phyloP scores from a whole-genome alignment of 805 yeast species.

The Candida xyloterini region DNA sequence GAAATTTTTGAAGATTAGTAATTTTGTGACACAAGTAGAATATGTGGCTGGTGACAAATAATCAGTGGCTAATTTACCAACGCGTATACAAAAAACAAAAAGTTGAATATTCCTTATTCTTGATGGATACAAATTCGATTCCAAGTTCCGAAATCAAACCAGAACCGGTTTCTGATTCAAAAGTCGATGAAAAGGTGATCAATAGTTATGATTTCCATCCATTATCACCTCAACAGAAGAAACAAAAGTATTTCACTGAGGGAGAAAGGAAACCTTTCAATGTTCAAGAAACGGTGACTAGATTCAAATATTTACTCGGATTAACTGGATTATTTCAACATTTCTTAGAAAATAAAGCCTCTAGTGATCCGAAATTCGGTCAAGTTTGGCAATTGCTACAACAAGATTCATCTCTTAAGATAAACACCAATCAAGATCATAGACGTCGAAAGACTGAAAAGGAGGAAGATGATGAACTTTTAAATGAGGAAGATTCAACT shows the following conservation, averaged over 20 bases:
- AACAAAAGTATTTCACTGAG: conserved; percentile 33
- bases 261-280: conserved; percentile 39
- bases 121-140: conserved; percentile 11
- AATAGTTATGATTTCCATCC: conserved; percentile 7
- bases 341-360: conserved; percentile 63
- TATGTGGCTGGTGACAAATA: neutral
- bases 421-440: conserved; percentile 28
- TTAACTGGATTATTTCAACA: conserved; percentile 65
- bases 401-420: conserved; percentile 5
- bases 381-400: conserved; percentile 45
- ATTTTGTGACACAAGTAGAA: conserved; percentile 3
- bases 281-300: conserved; percentile 56
- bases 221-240: conserved; percentile 11
- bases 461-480: conserved; percentile 74
- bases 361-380: conserved; percentile 54
- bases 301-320: conserved; percentile 65
- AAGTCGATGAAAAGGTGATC: too few relatives aligned
- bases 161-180: conserved; percentile 8
- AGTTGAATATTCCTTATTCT: neutral
- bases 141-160: neutral
- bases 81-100: conserved; percentile 8
- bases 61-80: neutral
- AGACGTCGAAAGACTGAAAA: conserved; percentile 70
- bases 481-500: conserved; percentile 53
- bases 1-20: conserved; percentile 3